Percentiles rank a stretch among this genome's conserved stretches.
phyloP scores from a whole-genome alignment of 768 basidiomycete species.

The Botryobasidium botryosum region DNA sequence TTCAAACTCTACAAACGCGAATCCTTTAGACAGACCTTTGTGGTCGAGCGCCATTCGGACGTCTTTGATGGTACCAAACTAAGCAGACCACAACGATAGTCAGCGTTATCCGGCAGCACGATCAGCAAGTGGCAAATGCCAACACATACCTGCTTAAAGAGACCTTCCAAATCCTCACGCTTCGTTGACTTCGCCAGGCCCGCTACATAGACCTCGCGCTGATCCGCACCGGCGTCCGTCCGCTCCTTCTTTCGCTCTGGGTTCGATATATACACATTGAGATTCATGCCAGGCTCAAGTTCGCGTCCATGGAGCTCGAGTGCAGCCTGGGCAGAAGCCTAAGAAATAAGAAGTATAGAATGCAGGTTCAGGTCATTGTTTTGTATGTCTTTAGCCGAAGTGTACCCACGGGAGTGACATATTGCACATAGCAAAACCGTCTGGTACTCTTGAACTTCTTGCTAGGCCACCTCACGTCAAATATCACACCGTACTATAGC shows the following conservation, averaged over 20 bases:
- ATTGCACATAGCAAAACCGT: conserved; percentile 92
- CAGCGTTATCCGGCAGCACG: too few species aligned
- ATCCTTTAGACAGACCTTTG: conserved; percentile 57
- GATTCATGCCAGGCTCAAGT: conserved; percentile 43
- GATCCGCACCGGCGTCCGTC: conserved; percentile 74
- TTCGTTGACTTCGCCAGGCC: conserved; percentile 66
- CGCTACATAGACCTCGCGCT: conserved; percentile 74
- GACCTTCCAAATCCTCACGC: conserved; percentile 55
- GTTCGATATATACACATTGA: conserved; percentile 79
- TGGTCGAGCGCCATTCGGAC: conserved; percentile 64
- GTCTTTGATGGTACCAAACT: conserved; percentile 76
- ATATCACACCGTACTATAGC: conserved; percentile 66
- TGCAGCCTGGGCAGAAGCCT: conserved; percentile 45
- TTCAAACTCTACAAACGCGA: conserved; percentile 85
- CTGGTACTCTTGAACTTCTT: conserved; percentile 87
- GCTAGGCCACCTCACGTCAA: conserved; percentile 96
- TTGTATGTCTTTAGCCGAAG: neutral
- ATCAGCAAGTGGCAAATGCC: neutral
- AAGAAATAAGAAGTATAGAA: conserved; percentile 11
- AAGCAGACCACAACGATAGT: too few species aligned
- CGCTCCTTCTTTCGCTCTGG: conserved; percentile 78
- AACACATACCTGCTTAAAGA: conserved; percentile 55
- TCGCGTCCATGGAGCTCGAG: conserved; percentile 67
- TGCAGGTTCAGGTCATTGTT: neutral
- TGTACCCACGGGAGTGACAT: conserved; percentile 59